These are phyloP conservation scores for Candida berthetii DNA, from an alignment of 805 yeast species.

Conservation along the genomic window DNA sequence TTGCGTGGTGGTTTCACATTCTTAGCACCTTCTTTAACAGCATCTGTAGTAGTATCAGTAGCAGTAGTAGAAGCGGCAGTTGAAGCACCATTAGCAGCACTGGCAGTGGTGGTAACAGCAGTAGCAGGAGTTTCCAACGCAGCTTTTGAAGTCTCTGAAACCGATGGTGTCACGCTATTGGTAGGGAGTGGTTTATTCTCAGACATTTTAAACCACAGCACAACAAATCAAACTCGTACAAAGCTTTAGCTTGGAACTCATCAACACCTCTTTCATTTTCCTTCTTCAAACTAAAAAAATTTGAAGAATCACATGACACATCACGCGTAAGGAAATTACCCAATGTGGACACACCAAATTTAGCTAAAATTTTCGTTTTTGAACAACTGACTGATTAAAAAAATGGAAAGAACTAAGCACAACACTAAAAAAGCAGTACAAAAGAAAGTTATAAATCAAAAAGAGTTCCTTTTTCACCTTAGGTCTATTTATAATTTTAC, in stretches of 20 bases:
- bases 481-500: too few species aligned
- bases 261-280: background rate
- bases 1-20: background rate
- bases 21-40: background rate
- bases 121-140: background rate
- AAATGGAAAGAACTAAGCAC: too few species aligned
- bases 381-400: too few species aligned
- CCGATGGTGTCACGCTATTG: background rate
- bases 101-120: background rate
- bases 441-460: too few species aligned
- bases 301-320: background rate
- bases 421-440: too few species aligned
- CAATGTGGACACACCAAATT: background rate
- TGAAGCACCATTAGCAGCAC: background rate
- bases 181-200: background rate
- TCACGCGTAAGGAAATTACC: background rate
- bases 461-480: too few species aligned
- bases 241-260: too few species aligned
- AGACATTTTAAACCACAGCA: background rate
- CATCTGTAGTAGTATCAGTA: conserved; percentile 3
- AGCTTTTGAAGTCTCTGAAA: too few species aligned
- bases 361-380: background rate
- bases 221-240: background rate
- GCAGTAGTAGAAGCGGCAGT: background rate
- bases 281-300: too few species aligned